Percentiles rank a stretch among this genome's conserved stretches.
phyloP scores from a whole-genome alignment of 2,329 filamentous ascomycete species.

The Epichloe typhina region DNA sequence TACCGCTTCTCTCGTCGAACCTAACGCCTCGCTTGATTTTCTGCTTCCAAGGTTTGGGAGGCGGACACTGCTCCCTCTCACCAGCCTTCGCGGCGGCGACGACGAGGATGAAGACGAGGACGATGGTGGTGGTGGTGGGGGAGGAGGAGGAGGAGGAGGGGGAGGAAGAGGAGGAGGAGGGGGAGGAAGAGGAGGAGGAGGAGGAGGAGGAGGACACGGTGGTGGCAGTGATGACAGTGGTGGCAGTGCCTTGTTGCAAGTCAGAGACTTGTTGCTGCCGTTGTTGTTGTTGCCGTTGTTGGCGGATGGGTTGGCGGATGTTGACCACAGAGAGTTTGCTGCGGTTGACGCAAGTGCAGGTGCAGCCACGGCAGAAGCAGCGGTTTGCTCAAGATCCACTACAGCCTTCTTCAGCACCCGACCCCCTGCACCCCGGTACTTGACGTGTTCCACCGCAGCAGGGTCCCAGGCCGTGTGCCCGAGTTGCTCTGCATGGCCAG shows the following conservation, averaged over 20 bases:
- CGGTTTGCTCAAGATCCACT: not conserved
- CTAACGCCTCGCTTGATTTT: constrained; percentile 15
- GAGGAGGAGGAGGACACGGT: no score
- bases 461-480: not conserved
- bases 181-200: no score
- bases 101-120: not conserved
- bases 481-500: not conserved
- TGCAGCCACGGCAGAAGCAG: constrained; percentile 8
- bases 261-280: not conserved
- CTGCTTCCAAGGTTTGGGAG: constrained; percentile 12
- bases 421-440: constrained; percentile 5
- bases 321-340: not conserved
- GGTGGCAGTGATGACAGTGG: not conserved
- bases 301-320: not conserved
- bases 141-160: not conserved
- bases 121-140: not conserved
- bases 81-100: constrained; percentile 9
- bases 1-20: constrained; percentile 1
- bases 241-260: not conserved
- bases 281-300: not conserved
- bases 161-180: no score
- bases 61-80: constrained; percentile 16
- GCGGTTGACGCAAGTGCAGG: not conserved
- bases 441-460: constrained; percentile 5
- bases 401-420: constrained; percentile 5